Evolutionary conservation across 768 basidiomycete species (phyloP), one percentile per base, ranked within the genome.

Genomic region (Polyporus arcularius): DNA sequence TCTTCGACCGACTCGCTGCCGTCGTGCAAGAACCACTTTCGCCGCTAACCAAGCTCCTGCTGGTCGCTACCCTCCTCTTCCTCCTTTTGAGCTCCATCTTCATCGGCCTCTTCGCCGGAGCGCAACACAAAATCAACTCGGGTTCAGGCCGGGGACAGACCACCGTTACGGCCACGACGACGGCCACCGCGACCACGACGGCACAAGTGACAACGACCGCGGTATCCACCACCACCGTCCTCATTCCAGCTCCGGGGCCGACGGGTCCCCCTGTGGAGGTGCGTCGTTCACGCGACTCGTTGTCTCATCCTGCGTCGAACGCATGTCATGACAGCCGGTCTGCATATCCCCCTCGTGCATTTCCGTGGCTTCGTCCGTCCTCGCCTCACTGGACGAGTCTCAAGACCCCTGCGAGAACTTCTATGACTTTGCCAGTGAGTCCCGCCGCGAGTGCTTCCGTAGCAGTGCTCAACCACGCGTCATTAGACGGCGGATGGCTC

Each of bases 401-500:
- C 82, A 89, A 65, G 94, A 98, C 70, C 97, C 97, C 0, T 99
- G 97, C 74, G 92, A 98, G 66, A 89, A 94, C 74, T 97, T 98
- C 73, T 98, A 95, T 70, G 84, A 89, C 64, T 98, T 87, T 75
- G 86, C 95, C 10, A 96, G 94, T 96, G 69, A 68, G 92, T 86
- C 5, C 21, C 21, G 10, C 42, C 11, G 46, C 28, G 8, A 9
- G 18, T 31, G 7, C 14, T 9, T 43, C 21, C n/a, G 51, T 28
- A 12, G 35, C 28, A 26, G 16, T 8, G 3, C 42, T 30, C 18
- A 26, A 28, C 8, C 26, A 35, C 16, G 38, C 31, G 8, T 41
- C 42, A 49, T 6, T 32, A 96, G 92, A 89, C 69, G 92, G 93
- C 16, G 94, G 94, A 12, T 99, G 96, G 96, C 79, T 90, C 18